Base-by-base conservation (phyloP, 768 basidiomycete genomes). In the Tulasnella sp. region DNA sequence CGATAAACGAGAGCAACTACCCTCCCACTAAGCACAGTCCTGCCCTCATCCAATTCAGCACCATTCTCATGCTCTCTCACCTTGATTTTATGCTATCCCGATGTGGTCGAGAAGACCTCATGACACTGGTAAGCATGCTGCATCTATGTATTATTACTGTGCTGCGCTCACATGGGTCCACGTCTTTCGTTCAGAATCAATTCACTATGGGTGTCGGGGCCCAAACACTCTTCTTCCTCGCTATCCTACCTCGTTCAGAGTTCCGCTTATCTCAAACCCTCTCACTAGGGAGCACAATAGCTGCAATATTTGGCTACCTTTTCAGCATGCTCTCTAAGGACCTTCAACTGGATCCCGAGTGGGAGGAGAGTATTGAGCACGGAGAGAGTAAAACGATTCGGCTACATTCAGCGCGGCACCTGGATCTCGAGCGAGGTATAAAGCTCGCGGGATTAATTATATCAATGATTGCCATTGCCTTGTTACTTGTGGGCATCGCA, bases 151-250 rank as follows among this genome's bases (percentile, higher is more conserved):
- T 67, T 23, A 26, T 67, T 13, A 67, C 15, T 35, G 61, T 5
- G 3, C 6, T 15, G 61, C 26, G 32, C 26, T 26, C 15, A 35
- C 3, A 15, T 29, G 32, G 15, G 16, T 13, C 10, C 23, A 67
- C 61, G 0, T 26, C 29, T 35, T 35, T 35, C 61, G 29, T 29
- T 35, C 18, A 67, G 61, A 67, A 67, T 67, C 32, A 29, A 5
- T 67, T 67, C 32, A 67, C 61, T 5, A 67, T 67, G 61, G 26
- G 61, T 18, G 15, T 26, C 61, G 61, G 61, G 6, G 29, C 32
- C 61, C 61, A 67, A 67, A 67, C 61, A 67, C 61, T 67, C 29
- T 67, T 67, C 61, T 67, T 67, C 61, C 61, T 67, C 61, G 61
- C 61, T 35, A 67, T 67, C 13, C 32, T 67, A 4, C 32, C 61